Evolutionary conservation across 2,329 filamentous ascomycete species (phyloP).

Genomic region (Claviceps lovelessii): DNA sequence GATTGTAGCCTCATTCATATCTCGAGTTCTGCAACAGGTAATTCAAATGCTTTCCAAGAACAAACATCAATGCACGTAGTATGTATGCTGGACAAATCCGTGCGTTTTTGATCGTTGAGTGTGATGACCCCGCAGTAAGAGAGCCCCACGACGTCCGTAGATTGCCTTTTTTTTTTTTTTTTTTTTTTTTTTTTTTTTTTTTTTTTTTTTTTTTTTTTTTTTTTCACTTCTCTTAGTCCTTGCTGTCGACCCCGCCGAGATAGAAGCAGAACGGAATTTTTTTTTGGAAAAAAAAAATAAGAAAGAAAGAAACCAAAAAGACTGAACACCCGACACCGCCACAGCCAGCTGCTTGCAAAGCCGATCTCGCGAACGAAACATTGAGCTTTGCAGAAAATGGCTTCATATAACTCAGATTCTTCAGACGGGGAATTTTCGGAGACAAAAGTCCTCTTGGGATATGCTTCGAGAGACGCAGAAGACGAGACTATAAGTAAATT

Average conservation of each 20-base stretch:
- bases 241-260: background rate
- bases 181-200: background rate
- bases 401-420: constrained; percentile 77
- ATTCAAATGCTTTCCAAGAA: background rate
- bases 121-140: background rate
- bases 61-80: background rate
- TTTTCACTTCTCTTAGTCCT: too few relatives aligned
- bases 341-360: constrained; percentile 4
- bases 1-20: background rate
- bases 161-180: background rate
- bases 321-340: constrained; percentile 28
- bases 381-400: constrained; percentile 28
- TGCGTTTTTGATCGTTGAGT: background rate
- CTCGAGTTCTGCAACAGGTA: background rate
- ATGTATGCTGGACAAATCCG: background rate
- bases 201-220: background rate
- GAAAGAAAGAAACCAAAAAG: background rate
- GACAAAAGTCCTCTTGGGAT: constrained; percentile 82
- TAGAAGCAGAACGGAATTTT: background rate
- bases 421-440: constrained; percentile 57
- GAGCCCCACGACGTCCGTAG: background rate
- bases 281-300: background rate
- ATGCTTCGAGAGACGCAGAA: constrained; percentile 64
- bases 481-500: constrained; percentile 78
- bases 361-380: background rate